Evolutionary conservation across 2,329 filamentous ascomycete genomes (phyloP).

Genomic region (Ustulina deusta): DNA sequence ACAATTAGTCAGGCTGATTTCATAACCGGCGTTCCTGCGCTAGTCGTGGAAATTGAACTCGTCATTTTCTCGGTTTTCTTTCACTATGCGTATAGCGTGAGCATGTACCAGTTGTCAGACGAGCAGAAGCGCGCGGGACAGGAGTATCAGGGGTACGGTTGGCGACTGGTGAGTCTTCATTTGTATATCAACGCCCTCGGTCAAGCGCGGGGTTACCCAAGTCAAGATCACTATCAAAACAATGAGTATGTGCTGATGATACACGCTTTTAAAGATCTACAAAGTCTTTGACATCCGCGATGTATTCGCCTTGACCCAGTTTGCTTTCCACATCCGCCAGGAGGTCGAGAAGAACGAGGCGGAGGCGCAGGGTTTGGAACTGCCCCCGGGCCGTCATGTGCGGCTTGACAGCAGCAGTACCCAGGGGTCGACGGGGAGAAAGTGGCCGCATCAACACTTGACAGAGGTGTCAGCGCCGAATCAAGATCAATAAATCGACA

Average conservation of each 20-base stretch:
- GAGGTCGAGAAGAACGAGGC: conserved; percentile 28
- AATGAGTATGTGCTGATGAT: conserved; percentile 7
- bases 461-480: neutral
- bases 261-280: conserved; percentile 19
- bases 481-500: neutral
- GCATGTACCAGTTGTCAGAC: conserved; percentile 39
- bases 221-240: neutral
- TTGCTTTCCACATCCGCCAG: conserved; percentile 25
- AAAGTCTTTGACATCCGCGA: conserved; percentile 37
- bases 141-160: conserved; percentile 29
- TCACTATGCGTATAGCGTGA: conserved; percentile 44
- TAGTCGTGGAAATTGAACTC: conserved; percentile 39
- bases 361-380: conserved; percentile 5
- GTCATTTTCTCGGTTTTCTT: conserved; percentile 45
- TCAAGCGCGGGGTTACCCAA: too few relatives aligned
- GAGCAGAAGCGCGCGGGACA: conserved; percentile 31
- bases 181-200: neutral
- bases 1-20: conserved; percentile 40
- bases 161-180: conserved; percentile 35
- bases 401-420: conserved; percentile 7
- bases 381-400: neutral
- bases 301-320: conserved; percentile 23
- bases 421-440: conserved; percentile 17
- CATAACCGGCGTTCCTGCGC: conserved; percentile 42
- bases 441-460: conserved; percentile 15